phyloP scores from a whole-genome alignment of 2,329 filamentous ascomycete genomes.

The Madurella fahalii region DNA sequence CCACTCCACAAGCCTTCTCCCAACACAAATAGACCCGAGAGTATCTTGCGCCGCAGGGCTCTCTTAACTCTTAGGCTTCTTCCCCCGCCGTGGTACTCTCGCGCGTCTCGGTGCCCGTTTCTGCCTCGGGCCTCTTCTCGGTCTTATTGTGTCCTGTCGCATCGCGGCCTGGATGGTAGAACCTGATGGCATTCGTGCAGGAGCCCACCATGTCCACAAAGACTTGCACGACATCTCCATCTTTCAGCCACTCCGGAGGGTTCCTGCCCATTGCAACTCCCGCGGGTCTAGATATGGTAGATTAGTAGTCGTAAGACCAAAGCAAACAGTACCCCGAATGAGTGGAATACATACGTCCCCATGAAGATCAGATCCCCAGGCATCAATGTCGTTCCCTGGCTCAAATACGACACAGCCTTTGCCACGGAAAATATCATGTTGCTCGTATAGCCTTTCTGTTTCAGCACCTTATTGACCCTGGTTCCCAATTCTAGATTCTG shows the following conservation, averaged over 20 bases:
- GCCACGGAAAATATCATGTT: constrained; percentile 63
- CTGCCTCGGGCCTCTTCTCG: too few species aligned
- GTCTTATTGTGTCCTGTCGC: constrained; percentile 21
- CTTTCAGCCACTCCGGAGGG: constrained; percentile 63
- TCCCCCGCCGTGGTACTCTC: too few species aligned
- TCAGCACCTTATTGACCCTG: constrained; percentile 54
- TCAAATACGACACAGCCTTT: constrained; percentile 56
- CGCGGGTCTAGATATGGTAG: constrained; percentile 45
- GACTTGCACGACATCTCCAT: constrained; percentile 68
- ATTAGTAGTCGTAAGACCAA: background rate
- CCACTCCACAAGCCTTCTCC: too few species aligned
- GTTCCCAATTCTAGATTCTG: constrained; percentile 54
- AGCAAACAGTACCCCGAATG: background rate
- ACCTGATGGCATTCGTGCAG: constrained; percentile 50
- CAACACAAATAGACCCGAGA: too few species aligned
- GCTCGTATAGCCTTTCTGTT: constrained; percentile 53
- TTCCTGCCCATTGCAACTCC: constrained; percentile 68
- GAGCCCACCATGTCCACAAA: constrained; percentile 62
- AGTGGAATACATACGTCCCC: constrained; percentile 47
- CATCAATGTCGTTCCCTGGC: constrained; percentile 57
- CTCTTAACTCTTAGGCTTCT: too few species aligned
- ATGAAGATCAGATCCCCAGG: constrained; percentile 65
- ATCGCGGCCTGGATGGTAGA: constrained; percentile 29
- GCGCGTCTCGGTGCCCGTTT: too few species aligned
- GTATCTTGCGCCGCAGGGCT: too few species aligned